Conservation (phyloP, 208 protist species). For the Herpetomonas samuelpessoai region DNA sequence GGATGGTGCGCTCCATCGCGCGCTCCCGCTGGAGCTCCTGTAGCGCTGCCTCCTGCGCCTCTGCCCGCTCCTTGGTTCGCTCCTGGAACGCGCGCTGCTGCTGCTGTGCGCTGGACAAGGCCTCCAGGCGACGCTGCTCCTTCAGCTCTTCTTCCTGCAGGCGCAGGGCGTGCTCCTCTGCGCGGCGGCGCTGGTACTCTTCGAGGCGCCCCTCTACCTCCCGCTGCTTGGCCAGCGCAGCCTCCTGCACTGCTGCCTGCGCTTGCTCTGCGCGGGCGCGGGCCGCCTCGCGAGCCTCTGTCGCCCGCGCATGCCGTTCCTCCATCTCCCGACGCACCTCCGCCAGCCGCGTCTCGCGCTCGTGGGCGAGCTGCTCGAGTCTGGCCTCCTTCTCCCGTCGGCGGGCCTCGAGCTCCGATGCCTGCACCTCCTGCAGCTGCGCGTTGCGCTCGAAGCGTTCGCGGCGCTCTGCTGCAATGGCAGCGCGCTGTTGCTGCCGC, state of each 20-base stretch:
- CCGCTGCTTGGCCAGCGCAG: conserved; percentile 47
- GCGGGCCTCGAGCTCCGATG: conserved; percentile 26
- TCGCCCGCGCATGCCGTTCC: conserved; percentile 42
- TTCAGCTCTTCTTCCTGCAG: conserved; percentile 34
- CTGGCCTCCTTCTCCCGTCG: conserved; percentile 51
- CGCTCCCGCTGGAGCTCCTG: conserved; percentile 26
- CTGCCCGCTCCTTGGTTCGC: conserved; percentile 15
- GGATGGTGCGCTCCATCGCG: conserved; percentile 28
- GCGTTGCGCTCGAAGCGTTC: conserved; percentile 46
- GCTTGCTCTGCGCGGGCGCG: conserved; percentile 37
- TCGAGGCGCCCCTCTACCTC: conserved; percentile 50
- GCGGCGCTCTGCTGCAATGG: conserved; percentile 53
- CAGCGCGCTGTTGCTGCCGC: conserved; percentile 28
- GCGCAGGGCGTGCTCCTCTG: conserved; percentile 33
- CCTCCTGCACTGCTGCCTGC: conserved; percentile 43
- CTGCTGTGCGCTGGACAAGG: conserved; percentile 1
- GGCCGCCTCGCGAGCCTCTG: conserved; percentile 42
- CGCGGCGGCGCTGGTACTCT: conserved; percentile 34
- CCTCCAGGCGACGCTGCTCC: conserved; percentile 33
- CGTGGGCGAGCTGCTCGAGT: conserved; percentile 28
- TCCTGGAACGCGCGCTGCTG: conserved; percentile 5
- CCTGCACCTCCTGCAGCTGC: conserved; percentile 39
- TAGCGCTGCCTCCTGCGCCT: conserved; percentile 31
- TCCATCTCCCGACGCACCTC: conserved; percentile 37
- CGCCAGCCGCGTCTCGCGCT: conserved; percentile 25